Evolutionary conservation across 768 basidiomycete genomes (phyloP), one percentile per base, ranked within the genome.

Genomic region (Chalciporus sphaerocephalus): DNA sequence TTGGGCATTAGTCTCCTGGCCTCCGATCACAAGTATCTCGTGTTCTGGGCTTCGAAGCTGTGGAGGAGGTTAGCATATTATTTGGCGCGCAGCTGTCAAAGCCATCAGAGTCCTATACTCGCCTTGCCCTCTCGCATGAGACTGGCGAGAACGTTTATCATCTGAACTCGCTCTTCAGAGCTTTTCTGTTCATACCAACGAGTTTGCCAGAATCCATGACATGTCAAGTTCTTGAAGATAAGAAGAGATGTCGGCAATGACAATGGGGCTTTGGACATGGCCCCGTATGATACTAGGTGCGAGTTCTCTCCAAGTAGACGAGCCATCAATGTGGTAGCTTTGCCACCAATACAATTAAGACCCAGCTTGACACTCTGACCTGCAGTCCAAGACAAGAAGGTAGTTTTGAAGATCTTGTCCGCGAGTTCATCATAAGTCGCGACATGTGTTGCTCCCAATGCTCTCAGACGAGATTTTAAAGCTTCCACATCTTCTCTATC

Each of bases 231-330:
- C 52, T 83, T 89, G 73, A 94, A 94, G 48, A 94, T 91, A 66
- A 89, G 84, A 17, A 82, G 69, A 0, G 86, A 85, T 0, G 87
- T 83, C 1, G 92, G 86, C 17, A 94, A 61, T 1, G 80, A 75
- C 15, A 94, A 64, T 0, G 91, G 88, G 42, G 84, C 74, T 59
- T 86, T 91, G 1, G 91, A 86, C 91, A 94, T 93, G 5, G 87
- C 90, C 22, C 92, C 92, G 44, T 93, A 94, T 0, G 92, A 89
- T 7, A 92, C 83, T 11, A 92, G 73, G 51, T 87, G 85, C 3
- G 84, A 80, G 52, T 85, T 69, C 34, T 72, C 66, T 20, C 83
- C 84, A 0, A 94, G 70, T 7, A 86, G 67, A 40, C 80, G 74
- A 1, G 78, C 72, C 87, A 92, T 89, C 6, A 70, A 54, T 0